Base-by-base conservation (phyloP, 371 early-diverging fungal species). In the Umbelopsis sp. region DNA sequence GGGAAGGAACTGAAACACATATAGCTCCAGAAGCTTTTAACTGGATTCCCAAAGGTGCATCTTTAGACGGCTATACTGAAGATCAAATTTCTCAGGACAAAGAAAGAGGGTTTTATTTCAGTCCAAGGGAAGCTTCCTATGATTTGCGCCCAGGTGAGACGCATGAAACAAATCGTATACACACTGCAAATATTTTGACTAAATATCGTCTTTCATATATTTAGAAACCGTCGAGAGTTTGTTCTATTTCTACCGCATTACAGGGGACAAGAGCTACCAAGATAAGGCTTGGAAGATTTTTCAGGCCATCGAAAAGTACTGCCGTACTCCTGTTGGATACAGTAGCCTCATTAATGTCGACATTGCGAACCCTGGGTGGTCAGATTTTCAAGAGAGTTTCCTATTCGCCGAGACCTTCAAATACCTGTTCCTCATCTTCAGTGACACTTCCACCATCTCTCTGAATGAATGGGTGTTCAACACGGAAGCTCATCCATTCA, bases 351-450 rank as follows among this genome's bases (percentile, higher is more conserved):
- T 14, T 51, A 74, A 93, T 38, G 65, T 53, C 38, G 77, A 92
- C 71, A 89, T 90, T 18, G 79, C 74, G n/a, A 57, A 67, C 24
- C 37, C 29, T 2, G 57, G 57, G 11, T 35, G 18, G 57, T 32
- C 35, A 11, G 35, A 57, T 35, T 57, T 57, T 6, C 57, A 57
- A n/a, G 57, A 57, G 57, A 92, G 91, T 29, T 95, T 94, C 74
- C 95, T 96, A 76, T 73, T 95, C 69, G 94, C 92, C 0, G 96
- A 97, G 72, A 96, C 97, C 0, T 81, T 97, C 64, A 97, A 97
- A 76, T 97, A 97, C 70, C 81, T 96, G 24, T 97, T 94, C 75
- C 76, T 96, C 74, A 85, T 94, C 44, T 97, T 97, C 72, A 77
- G 82, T 41, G 86, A 89, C 50, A 75, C 84, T 22, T 77, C 76